Percentiles rank a stretch among this genome's conserved stretches.
These are phyloP conservation scores for Diaporthe nobilis DNA, from an alignment of 2,329 filamentous ascomycete genomes.

Conservation along the genomic window DNA sequence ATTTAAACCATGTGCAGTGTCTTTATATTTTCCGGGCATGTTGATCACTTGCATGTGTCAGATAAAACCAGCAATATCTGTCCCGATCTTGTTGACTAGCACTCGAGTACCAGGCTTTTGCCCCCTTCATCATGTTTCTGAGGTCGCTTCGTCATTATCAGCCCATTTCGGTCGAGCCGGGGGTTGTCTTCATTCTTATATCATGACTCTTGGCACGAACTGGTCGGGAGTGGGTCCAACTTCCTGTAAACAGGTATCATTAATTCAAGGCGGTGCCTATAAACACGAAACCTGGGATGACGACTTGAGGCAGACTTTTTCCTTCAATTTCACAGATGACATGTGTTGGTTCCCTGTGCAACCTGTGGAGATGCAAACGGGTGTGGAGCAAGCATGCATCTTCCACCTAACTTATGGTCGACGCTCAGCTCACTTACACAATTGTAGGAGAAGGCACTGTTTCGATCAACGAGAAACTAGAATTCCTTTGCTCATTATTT, in stretches of 20 bases:
- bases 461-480: neutral
- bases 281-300: neutral
- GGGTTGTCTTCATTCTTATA: slow-evolving; percentile 17
- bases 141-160: neutral
- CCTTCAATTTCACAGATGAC: too few relatives aligned
- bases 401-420: neutral
- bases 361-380: neutral
- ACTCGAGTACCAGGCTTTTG: neutral
- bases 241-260: neutral
- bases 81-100: neutral
- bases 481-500: neutral
- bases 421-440: neutral
- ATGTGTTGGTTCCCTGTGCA: neutral
- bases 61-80: too few relatives aligned
- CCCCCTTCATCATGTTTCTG: neutral
- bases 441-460: neutral
- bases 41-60: too few relatives aligned
- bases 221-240: neutral
- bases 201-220: slow-evolving; percentile 6
- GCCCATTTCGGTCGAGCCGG: neutral
- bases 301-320: neutral
- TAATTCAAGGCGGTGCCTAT: neutral
- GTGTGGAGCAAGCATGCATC: neutral
- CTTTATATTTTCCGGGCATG: neutral
- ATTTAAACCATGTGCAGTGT: neutral